These are phyloP conservation scores for Pythium monospermum DNA, from an alignment of 352 stramenopile species.

Conservation along the genomic window DNA sequence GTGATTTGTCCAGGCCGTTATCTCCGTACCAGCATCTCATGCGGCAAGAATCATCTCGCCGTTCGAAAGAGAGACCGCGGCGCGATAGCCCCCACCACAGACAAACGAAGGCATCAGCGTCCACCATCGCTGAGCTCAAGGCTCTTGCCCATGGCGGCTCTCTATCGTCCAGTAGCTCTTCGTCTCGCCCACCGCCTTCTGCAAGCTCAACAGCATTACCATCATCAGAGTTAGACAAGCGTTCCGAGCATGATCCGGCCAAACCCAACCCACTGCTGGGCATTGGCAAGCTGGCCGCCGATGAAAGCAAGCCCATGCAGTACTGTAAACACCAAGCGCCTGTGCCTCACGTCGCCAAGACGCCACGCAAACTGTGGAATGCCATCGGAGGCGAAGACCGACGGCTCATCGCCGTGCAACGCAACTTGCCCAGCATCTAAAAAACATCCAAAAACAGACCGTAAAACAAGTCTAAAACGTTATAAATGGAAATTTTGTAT, in stretches of 20 bases:
- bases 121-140: slow-evolving; percentile 19
- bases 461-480: not conserved
- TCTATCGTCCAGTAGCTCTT: too few species aligned
- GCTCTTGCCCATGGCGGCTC: slow-evolving; percentile 11
- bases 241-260: too few species aligned
- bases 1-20: slow-evolving; percentile 13
- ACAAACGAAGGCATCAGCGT: not conserved
- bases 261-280: slow-evolving; percentile 13
- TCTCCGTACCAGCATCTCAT: slow-evolving; percentile 4
- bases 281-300: slow-evolving; percentile 15
- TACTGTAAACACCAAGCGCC: slow-evolving; percentile 61
- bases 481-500: slow-evolving; percentile 2
- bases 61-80: not conserved
- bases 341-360: slow-evolving; percentile 51
- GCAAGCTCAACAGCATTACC: too few species aligned
- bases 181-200: too few species aligned
- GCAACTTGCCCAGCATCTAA: slow-evolving; percentile 29
- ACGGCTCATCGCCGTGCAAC: slow-evolving; percentile 61
- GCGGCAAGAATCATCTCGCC: not conserved
- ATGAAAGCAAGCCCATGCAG: slow-evolving; percentile 21
- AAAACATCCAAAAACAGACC: not conserved
- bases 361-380: slow-evolving; percentile 70
- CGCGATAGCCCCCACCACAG: slow-evolving; percentile 5
- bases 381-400: slow-evolving; percentile 70
- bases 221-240: too few species aligned